phyloP scores from a whole-genome alignment of 202 grass and related monocot genomes.

The Setaria italica region DNA sequence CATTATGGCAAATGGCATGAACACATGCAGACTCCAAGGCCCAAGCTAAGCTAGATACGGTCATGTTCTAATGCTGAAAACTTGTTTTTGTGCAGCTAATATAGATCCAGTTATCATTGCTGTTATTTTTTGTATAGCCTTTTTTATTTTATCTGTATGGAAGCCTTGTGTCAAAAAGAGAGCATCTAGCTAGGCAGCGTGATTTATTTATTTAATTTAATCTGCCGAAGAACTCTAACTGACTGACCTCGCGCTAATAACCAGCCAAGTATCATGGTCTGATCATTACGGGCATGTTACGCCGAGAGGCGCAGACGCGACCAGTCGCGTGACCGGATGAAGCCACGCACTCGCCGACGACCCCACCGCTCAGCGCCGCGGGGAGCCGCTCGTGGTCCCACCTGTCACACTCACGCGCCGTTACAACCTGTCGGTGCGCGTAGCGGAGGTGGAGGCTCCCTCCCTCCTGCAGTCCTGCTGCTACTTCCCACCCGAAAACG shows the following conservation, averaged over 20 bases:
- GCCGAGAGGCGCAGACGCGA: slow-evolving; percentile 11
- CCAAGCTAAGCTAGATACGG: neutral
- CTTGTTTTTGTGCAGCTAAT: neutral
- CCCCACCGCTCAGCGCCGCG: slow-evolving; percentile 10
- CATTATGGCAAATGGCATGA: neutral
- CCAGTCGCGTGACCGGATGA: neutral
- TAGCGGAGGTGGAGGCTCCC: neutral
- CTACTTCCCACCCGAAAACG: slow-evolving; percentile 9
- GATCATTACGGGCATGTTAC: slow-evolving; percentile 6
- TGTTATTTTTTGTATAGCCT: neutral
- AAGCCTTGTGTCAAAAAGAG: neutral
- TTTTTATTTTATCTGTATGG: neutral
- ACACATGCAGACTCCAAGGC: neutral
- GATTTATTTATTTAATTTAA: neutral
- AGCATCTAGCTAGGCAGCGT: neutral
- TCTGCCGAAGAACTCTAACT: neutral
- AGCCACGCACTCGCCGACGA: neutral
- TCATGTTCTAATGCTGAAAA: neutral
- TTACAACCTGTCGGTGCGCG: slow-evolving; percentile 48
- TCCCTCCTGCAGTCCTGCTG: neutral
- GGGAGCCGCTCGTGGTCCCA: neutral
- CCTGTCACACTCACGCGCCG: neutral
- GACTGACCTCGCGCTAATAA: neutral
- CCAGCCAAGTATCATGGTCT: slow-evolving; percentile 6
- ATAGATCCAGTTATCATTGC: neutral